Conservation (phyloP, 2,329 filamentous ascomycete genomes). For the Aspergillus sp. region DNA sequence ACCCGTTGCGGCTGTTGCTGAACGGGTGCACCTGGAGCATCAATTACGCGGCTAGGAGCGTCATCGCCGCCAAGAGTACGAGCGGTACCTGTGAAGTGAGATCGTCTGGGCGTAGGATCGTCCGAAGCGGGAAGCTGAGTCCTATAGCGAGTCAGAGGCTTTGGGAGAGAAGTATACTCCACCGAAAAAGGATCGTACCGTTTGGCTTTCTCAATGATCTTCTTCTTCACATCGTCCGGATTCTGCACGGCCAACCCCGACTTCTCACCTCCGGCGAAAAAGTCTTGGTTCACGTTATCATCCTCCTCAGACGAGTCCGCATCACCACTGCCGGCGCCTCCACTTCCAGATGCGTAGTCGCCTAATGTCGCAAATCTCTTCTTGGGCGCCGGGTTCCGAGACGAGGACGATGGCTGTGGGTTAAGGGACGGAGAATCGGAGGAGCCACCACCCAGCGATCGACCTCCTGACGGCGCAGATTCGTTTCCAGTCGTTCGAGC, state of each 20-base stretch:
- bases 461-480: conserved; percentile 26
- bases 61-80: conserved; percentile 67
- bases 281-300: conserved; percentile 54
- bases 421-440: conserved; percentile 31
- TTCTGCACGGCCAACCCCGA: conserved; percentile 68
- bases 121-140: conserved; percentile 37
- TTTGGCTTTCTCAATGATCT: conserved; percentile 50
- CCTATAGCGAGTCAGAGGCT: conserved; percentile 20
- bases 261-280: conserved; percentile 67
- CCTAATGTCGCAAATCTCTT: conserved; percentile 51
- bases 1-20: conserved; percentile 51
- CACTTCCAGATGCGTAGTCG: conserved; percentile 35
- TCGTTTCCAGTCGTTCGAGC: conserved; percentile 26
- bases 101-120: conserved; percentile 43
- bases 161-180: background rate
- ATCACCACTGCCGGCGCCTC: conserved; percentile 34
- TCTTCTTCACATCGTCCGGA: conserved; percentile 55
- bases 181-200: conserved; percentile 22
- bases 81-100: conserved; percentile 60
- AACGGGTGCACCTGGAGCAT: conserved; percentile 48
- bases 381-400: conserved; percentile 30
- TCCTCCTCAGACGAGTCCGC: conserved; percentile 50
- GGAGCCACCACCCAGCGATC: conserved; percentile 33
- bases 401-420: conserved; percentile 29
- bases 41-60: conserved; percentile 57